phyloP scores from a whole-genome alignment of 768 basidiomycete species.

The Macrolepiota albuminosa region DNA sequence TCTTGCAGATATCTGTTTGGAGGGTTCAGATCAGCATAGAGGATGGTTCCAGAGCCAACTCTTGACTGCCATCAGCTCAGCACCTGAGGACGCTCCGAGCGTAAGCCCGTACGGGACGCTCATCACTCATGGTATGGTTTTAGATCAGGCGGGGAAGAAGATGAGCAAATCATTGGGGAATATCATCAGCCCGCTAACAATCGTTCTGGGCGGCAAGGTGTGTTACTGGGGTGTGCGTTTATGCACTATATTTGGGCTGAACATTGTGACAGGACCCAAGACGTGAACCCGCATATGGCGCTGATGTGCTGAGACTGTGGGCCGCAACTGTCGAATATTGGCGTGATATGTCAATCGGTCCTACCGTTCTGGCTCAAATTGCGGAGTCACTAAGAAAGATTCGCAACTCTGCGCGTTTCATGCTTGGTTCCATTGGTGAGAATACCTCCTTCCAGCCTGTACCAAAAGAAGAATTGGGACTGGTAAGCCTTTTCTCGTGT shows the following conservation, averaged over 20 bases:
- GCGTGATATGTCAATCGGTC: conserved; percentile 83
- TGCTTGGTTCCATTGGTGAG: conserved; percentile 72
- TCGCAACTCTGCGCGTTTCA: conserved; percentile 81
- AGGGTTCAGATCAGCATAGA: conserved; percentile 96
- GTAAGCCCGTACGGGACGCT: conserved; percentile 64
- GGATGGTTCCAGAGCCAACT: conserved; percentile 99
- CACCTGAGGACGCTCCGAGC: conserved; percentile 26
- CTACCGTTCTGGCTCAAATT: conserved; percentile 68
- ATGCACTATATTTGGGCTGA: neutral
- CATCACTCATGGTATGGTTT: conserved; percentile 95
- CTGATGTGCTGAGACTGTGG: conserved; percentile 88
- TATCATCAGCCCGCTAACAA: conserved; percentile 75
- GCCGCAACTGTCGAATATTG: conserved; percentile 88
- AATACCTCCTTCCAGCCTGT: conserved; percentile 32
- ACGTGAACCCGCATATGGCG: conserved; percentile 75
- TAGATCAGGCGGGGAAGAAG: conserved; percentile 85
- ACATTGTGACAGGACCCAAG: conserved; percentile 47
- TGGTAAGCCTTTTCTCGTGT: conserved; percentile 42
- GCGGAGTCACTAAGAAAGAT: conserved; percentile 78
- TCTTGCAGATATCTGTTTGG: conserved; percentile 83
- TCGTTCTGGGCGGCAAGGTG: conserved; percentile 78
- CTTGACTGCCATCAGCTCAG: conserved; percentile 69
- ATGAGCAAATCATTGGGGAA: conserved; percentile 99
- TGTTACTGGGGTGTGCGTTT: conserved; percentile 14
- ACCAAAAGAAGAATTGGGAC: conserved; percentile 44